Base-by-base conservation (phyloP, 108 stramenopile species). In the Nitzschia inconspicua region DNA sequence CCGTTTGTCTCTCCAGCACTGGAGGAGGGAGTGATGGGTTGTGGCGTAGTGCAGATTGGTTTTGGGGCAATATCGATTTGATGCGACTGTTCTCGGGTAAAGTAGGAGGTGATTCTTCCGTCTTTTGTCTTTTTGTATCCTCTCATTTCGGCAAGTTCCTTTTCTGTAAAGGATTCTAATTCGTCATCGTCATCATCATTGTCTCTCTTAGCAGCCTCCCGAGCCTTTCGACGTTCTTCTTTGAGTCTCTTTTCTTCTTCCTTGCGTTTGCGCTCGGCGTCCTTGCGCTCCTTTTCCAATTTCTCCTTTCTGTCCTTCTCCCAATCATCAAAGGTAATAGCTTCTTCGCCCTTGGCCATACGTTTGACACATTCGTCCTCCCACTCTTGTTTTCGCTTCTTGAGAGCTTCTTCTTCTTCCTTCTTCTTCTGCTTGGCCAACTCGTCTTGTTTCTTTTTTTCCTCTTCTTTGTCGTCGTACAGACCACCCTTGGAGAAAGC, bases 121-220 rank as follows among this genome's bases (percentile, higher is more conserved):
- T 98, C 95, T n/a, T 73, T 66, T 16, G 90, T 91, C 63, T 84
- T 95, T 68, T 96, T 96, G 89, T 98, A 98, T 9, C 98, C 98
- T 16, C 92, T 63, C 46, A 93, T 47, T 46, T 61, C 59, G 7
- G 66, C 65, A 44, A 89, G 31, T 54, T 85, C 87, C 30, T 70
- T 66, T 60, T 85, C 92, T 4, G 87, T 87, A 29, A 86, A 60
- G 48, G 82, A 80, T 31, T 90, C 93, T 26, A 89, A 87, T 48
- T 47, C 51, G 20, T 52, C 58, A 16, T 82, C 76, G 19, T 70
- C 65, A 50, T 70, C 65, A 18, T 68, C 54, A 0, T 66, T 58
- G 16, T 73, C 61, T 23, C 54, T 40, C 34, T 73, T 67, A 27
- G 59, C 66, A 16, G 64, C 51, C 16, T 57, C 66, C n/a, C 55